Evolutionary conservation across 73 alveolate species (phyloP).

Genomic region (Symbiodinium natans): DNA sequence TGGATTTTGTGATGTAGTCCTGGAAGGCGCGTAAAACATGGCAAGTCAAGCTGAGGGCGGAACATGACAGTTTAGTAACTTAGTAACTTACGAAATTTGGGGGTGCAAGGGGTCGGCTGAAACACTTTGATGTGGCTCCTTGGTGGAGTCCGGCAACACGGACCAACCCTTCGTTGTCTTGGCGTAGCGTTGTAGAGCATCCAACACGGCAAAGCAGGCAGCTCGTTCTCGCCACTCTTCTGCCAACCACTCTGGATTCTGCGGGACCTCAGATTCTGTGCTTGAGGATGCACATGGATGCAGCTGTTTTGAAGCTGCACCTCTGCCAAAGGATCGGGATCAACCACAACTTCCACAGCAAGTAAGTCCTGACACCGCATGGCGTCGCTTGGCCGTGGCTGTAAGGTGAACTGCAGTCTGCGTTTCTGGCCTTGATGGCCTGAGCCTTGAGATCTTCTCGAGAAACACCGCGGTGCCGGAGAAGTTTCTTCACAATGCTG

Average conservation of each 20-base stretch:
- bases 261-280: constrained; percentile 26
- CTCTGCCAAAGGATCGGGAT: constrained; percentile 79
- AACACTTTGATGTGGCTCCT: too few relatives aligned
- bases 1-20: constrained; percentile 91
- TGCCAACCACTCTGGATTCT: constrained; percentile 86
- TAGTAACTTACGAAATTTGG: too few relatives aligned
- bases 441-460: constrained; percentile 85
- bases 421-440: constrained; percentile 54
- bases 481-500: constrained; percentile 85
- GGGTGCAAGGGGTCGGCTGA: too few relatives aligned
- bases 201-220: constrained; percentile 82
- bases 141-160: constrained; percentile 56
- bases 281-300: background rate
- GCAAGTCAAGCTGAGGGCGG: too few relatives aligned
- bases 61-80: too few relatives aligned
- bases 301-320: background rate
- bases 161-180: constrained; percentile 79
- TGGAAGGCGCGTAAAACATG: too few relatives aligned
- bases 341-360: constrained; percentile 85
- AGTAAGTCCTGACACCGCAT: constrained; percentile 58
- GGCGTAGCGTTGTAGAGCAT: constrained; percentile 74
- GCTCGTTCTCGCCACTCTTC: constrained; percentile 94
- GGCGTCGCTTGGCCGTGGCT: too few relatives aligned
- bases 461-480: constrained; percentile 72
- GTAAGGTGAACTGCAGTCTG: too few relatives aligned